Evolutionary conservation across 306 rosid genomes (phyloP).

Genomic region (Lithocarpus polystachyus): DNA sequence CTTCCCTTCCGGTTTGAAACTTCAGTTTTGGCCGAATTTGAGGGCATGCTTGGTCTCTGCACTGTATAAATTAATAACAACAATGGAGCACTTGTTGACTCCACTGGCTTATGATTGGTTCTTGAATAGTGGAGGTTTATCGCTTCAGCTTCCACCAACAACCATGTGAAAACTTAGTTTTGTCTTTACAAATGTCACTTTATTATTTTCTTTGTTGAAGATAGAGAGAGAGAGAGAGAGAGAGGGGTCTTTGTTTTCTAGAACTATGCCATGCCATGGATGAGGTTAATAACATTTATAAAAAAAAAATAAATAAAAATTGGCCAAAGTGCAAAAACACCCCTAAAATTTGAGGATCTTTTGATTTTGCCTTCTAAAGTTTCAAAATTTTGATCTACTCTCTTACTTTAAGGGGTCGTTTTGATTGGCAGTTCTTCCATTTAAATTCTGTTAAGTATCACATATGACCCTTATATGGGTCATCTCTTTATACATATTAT

Average conservation of each 20-base stretch:
- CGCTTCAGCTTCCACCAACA: neutral
- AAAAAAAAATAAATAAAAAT: no score
- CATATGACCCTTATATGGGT: neutral
- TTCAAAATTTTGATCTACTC: no score
- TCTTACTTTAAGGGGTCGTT: no score
- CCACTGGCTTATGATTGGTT: neutral
- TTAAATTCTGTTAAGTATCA: no score
- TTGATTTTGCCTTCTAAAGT: no score
- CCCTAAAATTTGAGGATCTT: neutral
- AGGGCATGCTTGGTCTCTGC: neutral
- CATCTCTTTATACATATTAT: neutral
- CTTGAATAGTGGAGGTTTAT: conserved; percentile 2
- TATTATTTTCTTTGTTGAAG: neutral
- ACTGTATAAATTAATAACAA: neutral
- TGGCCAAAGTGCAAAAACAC: no score
- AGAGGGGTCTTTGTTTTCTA: neutral
- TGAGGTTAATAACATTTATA: no score
- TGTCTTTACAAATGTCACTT: neutral
- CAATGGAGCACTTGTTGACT: neutral
- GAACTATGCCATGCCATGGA: neutral
- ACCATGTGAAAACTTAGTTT: neutral
- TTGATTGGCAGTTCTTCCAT: no score
- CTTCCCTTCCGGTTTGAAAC: neutral
- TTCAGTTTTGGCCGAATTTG: neutral
- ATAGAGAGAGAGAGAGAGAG: neutral